These are phyloP conservation scores for Dioscorea cayenensis DNA, from an alignment of 116 monocot genomes.

Conservation along the genomic window DNA sequence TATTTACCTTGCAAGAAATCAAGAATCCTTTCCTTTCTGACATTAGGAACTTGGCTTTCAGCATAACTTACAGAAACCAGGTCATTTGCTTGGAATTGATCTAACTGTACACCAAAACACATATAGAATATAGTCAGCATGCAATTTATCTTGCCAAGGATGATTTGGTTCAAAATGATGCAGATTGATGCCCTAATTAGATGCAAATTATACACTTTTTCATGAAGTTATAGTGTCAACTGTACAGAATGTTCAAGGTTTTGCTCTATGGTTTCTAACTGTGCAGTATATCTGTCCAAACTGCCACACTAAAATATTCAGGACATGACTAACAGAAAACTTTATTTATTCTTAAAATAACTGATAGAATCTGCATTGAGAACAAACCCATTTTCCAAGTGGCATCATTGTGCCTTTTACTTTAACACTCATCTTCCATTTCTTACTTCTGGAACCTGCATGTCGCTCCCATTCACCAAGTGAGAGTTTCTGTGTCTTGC, in stretches of 20 bases:
- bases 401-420: constrained; percentile 49
- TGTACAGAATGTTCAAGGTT: no score
- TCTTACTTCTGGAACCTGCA: constrained; percentile 59
- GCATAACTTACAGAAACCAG: constrained; percentile 15
- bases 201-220: no score
- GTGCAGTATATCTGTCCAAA: no score
- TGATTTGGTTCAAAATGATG: no score
- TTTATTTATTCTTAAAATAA: background rate
- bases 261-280: no score
- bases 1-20: constrained; percentile 43
- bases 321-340: background rate
- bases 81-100: constrained; percentile 18
- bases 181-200: no score
- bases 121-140: background rate
- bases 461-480: constrained; percentile 73
- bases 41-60: constrained; percentile 19
- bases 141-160: no score
- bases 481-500: constrained; percentile 39
- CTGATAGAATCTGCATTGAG: background rate
- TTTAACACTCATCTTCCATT: constrained; percentile 66
- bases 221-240: no score
- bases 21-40: constrained; percentile 46
- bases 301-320: background rate
- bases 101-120: constrained; percentile 27
- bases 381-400: constrained; percentile 56